These are phyloP conservation scores for Cajanus cajan DNA, from an alignment of 306 rosid genomes.

Conservation along the genomic window DNA sequence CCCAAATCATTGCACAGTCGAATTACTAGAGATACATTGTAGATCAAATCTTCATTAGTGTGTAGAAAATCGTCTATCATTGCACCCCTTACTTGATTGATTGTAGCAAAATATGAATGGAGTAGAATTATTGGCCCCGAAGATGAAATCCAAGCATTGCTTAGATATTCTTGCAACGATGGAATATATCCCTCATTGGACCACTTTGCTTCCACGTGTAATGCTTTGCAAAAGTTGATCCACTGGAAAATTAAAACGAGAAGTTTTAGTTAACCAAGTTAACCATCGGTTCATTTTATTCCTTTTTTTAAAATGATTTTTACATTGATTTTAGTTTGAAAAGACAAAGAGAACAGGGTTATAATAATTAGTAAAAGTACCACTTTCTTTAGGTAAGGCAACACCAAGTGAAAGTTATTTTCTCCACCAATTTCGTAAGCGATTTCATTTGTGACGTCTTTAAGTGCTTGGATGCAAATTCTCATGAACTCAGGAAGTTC, in stretches of 20 bases:
- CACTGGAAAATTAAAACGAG: too few relatives aligned
- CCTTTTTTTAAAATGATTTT: too few relatives aligned
- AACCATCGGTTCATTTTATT: too few relatives aligned
- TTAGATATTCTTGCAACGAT: slow-evolving; percentile 50
- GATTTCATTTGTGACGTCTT: slow-evolving; percentile 44
- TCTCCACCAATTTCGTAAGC: slow-evolving; percentile 50
- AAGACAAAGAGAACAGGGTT: neutral
- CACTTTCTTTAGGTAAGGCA: slow-evolving; percentile 41
- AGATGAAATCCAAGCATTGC: slow-evolving; percentile 61
- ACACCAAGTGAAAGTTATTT: slow-evolving; percentile 34
- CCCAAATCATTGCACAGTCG: slow-evolving; percentile 45
- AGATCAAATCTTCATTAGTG: slow-evolving; percentile 26
- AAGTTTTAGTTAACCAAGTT: too few relatives aligned
- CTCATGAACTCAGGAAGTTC: slow-evolving; percentile 55
- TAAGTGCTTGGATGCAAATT: slow-evolving; percentile 49
- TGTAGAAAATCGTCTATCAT: slow-evolving; percentile 16
- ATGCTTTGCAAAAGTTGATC: slow-evolving; percentile 56
- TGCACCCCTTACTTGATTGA: slow-evolving; percentile 1
- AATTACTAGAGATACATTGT: slow-evolving; percentile 40
- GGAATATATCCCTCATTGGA: slow-evolving; percentile 43
- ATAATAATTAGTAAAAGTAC: slow-evolving; percentile 25
- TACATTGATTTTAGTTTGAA: neutral
- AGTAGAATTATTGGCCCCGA: slow-evolving; percentile 46
- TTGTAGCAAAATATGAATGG: slow-evolving; percentile 39
- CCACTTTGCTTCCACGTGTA: slow-evolving; percentile 68